Evolutionary conservation across 1,284 basidiomycete species (phyloP).

Genomic region (Mycosarcoma mackinlayi): DNA sequence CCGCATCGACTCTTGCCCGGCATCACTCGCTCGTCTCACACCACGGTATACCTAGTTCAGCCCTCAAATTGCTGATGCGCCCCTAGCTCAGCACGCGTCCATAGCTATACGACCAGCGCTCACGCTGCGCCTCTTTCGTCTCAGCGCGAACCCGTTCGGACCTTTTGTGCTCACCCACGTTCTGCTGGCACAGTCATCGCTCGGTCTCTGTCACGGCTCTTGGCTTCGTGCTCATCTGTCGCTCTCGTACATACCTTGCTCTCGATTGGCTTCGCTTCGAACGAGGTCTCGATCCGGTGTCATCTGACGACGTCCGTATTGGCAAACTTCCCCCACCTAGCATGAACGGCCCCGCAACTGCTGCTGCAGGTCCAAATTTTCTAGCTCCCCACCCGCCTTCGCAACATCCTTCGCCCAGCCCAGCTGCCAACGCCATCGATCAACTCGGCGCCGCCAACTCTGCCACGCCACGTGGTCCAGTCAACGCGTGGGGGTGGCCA

Average conservation of each 20-base stretch:
- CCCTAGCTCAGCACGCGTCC: not conserved
- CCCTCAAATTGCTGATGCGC: not conserved
- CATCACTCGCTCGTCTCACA: no score
- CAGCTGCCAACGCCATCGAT: slow-evolving; percentile 23
- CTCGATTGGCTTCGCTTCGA: slow-evolving; percentile 3
- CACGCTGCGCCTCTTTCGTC: not conserved
- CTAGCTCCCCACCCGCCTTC: slow-evolving; percentile 27
- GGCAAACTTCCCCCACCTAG: slow-evolving; percentile 22
- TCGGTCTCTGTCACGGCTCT: not conserved
- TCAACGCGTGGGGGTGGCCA: slow-evolving; percentile 57
- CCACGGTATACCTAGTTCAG: not conserved
- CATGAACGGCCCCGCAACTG: slow-evolving; percentile 52
- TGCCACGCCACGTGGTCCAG: slow-evolving; percentile 28
- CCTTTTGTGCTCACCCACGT: not conserved
- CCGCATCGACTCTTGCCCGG: not conserved
- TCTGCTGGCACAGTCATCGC: no score
- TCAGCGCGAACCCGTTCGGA: not conserved
- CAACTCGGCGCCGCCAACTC: slow-evolving; percentile 18
- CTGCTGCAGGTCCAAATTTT: slow-evolving; percentile 37
- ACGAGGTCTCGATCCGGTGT: slow-evolving; percentile 17
- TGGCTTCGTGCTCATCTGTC: not conserved
- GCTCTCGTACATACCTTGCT: slow-evolving; percentile 5
- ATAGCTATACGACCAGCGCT: not conserved
- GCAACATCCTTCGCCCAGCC: slow-evolving; percentile 27
- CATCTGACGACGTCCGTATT: not conserved